phyloP scores from a whole-genome alignment of 176 grass and related monocot species.

The Ananas comosus region DNA sequence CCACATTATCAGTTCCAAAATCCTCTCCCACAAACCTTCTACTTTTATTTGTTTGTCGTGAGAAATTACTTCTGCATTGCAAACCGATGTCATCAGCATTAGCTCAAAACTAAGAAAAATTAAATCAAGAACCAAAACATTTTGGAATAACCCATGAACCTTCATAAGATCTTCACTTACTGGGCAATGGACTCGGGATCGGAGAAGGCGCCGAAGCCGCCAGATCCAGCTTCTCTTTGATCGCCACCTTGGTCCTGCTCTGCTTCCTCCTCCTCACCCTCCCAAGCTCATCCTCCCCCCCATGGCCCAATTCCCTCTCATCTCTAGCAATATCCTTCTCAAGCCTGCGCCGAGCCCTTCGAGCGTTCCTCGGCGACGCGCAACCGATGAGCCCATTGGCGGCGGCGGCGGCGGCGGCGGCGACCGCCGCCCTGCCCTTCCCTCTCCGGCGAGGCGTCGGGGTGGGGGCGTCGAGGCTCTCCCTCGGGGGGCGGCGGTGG shows the following conservation, averaged over 20 bases:
- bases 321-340: constrained; percentile 47
- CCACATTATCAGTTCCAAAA: constrained; percentile 78
- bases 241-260: not conserved
- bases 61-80: not conserved
- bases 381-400: constrained; percentile 14
- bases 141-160: not conserved
- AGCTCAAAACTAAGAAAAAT: not conserved
- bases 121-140: not conserved
- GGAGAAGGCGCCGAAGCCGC: constrained; percentile 17
- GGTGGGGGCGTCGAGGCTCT: constrained; percentile 2
- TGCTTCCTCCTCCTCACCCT: constrained; percentile 46
- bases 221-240: constrained; percentile 24
- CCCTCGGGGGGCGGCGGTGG: constrained; percentile 17
- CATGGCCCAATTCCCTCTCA: constrained; percentile 41
- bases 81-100: constrained; percentile 8
- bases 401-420: constrained; percentile 19
- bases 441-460: constrained; percentile 23
- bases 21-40: constrained; percentile 37
- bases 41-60: constrained; percentile 6
- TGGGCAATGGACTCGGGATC: not conserved
- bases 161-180: constrained; percentile 18
- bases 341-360: constrained; percentile 55
- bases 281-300: constrained; percentile 39
- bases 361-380: constrained; percentile 54
- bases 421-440: constrained; percentile 17